Evolutionary conservation across 768 basidiomycete genomes (phyloP), one percentile per base, ranked within the genome.

Genomic region (Kondoa subrosea): DNA sequence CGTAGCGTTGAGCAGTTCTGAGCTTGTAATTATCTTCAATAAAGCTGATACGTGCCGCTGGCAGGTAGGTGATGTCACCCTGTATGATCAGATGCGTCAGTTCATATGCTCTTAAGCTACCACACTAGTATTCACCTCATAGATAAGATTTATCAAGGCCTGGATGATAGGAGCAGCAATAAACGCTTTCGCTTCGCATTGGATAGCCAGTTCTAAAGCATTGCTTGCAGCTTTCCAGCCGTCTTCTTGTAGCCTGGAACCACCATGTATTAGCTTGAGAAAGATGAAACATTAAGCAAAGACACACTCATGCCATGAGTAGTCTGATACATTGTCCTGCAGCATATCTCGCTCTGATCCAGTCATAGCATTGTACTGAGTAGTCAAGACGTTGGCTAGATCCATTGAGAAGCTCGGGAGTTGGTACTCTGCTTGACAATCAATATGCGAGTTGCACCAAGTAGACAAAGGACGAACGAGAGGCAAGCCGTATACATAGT

Each of bases 1-100:
- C 81, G 75, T 91, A 90, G 33, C 85, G 80, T 72, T 85, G 84
- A 71, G 66, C 75, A 33, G 83, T 83, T 56, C 82, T 82, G 33
- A 82, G 83, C 77, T 88, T 90, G 79, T 96, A 96, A 74, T 89
- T 88, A 76, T 96, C 93, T 21, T 87, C 85, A 4, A 97, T 81
- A 64, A 97, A 82, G 1, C 90, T 87, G 27, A 25, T 40, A 16
- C 34, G 56, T 3, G 64, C 33, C 3, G 50, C 33, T 8, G 34
- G 56, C 66, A 66, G 67, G 15, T 65, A 67, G 1, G 67, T 63
- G 17, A 69, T 65, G 34, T 76, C 73, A 3, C 72, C 70, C 69
- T 79, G 80, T 40, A 78, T 74, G 60, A 79, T 73, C 33, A 76
- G 72, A 30, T 79, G 93, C n/a, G n/a, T n/a, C n/a, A n/a, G n/a